Base-by-base conservation (phyloP, 2,329 filamentous ascomycete species). In the Botryotinia calthae region DNA sequence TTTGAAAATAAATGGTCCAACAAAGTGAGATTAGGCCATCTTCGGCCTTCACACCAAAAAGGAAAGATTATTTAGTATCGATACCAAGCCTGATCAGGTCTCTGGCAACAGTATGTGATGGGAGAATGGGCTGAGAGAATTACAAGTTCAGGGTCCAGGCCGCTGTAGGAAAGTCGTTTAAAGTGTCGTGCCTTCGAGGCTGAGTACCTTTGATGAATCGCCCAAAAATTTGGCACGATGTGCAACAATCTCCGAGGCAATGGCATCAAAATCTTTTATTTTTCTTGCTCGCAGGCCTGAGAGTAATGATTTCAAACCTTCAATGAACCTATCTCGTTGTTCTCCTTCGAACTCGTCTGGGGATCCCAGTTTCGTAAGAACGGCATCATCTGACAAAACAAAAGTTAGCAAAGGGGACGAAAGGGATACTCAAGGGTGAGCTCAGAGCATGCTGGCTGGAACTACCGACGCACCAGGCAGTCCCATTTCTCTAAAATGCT, bases 401-500 rank as follows among this genome's bases (percentile, higher is more conserved):
- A 74, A 76, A 80, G 81, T 85, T 78, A 84, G 82, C 81, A 75
- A 78, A 72, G 72, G 76, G 76, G 79, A 80, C 79, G 80, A 81
- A 79, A 78, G 67, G 77, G 73, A 76, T 70, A 71, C 73, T 75
- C 73, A 73, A 74, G 74, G 75, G 68, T 66, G 73, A 76, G 74
- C 69, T 70, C 72, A 76, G 75, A 65, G 74, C 70, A 51, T 73
- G 72, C 73, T 78, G 71, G 78, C 74, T 76, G 73, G 62, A 73
- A 74, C 64, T 76, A 79, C 75, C 79, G 75, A 93, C 92, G 89
- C 87, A 97, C 93, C 93, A 83, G 87, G 88, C 80, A 93, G 84
- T 79, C 84, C 85, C 84, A 95, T 91, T 74, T 89, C 85, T 77
- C 87, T 86, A 81, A 97, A 95, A 84, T 99, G 96, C 84, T 98